These are phyloP conservation scores for Cladophialophora bantiana DNA, from an alignment of 2,329 filamentous ascomycete species.

Conservation along the genomic window DNA sequence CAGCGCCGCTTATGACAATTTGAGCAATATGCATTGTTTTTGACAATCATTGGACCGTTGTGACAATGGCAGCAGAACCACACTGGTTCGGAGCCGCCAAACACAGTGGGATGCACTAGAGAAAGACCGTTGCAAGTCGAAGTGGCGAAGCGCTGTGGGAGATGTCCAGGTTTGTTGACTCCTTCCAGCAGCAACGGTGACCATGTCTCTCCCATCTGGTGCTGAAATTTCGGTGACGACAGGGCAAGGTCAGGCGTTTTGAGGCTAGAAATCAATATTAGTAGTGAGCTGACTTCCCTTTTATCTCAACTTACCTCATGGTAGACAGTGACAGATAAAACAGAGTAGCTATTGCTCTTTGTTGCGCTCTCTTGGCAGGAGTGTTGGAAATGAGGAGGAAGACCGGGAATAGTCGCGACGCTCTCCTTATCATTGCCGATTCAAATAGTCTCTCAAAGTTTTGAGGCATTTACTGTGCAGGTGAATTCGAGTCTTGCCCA, in stretches of 20 bases:
- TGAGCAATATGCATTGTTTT: slow-evolving; percentile 8
- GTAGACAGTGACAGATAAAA: neutral
- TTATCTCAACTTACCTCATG: neutral
- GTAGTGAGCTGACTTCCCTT: neutral
- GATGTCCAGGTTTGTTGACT: neutral
- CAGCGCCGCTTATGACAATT: slow-evolving; percentile 5
- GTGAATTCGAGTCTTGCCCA: neutral
- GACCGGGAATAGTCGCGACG: neutral
- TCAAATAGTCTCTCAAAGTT: neutral
- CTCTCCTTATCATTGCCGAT: neutral
- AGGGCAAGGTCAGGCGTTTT: neutral
- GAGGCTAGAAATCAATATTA: neutral
- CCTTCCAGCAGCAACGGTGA: neutral
- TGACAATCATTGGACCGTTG: slow-evolving; percentile 9
- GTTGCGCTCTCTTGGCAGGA: neutral
- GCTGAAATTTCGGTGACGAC: neutral
- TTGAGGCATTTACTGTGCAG: slow-evolving; percentile 2
- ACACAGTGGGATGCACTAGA: neutral
- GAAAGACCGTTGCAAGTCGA: neutral
- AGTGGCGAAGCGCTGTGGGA: neutral
- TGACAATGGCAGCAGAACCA: slow-evolving; percentile 21
- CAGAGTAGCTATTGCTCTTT: neutral
- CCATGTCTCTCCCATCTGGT: neutral
- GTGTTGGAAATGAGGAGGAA: neutral
- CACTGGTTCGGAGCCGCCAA: neutral